These are phyloP conservation scores for Apiosordaria backusii DNA, from an alignment of 495 filamentous ascomycete species.

Conservation along the genomic window DNA sequence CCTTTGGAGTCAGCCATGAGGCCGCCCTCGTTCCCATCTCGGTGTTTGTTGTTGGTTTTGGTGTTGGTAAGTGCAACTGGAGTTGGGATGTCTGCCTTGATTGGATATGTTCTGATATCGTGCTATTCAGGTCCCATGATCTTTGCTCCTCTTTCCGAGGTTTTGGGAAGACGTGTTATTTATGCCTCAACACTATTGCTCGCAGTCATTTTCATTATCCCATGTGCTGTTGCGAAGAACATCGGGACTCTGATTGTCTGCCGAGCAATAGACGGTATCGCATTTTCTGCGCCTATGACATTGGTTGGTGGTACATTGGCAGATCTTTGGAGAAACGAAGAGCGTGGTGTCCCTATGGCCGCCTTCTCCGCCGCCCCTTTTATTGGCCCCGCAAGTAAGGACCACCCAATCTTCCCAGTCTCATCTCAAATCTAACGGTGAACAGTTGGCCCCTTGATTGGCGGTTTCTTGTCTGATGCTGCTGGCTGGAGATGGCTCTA, in stretches of 20 bases:
- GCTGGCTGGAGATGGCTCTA: conserved; percentile 81
- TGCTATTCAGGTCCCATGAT: conserved; percentile 55
- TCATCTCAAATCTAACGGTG: not conserved
- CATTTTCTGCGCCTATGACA: conserved; percentile 80
- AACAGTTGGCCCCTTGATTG: conserved; percentile 62
- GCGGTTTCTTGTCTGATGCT: conserved; percentile 68
- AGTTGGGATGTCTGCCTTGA: not conserved
- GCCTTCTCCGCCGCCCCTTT: conserved; percentile 78
- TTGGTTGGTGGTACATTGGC: conserved; percentile 75
- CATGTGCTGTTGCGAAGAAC: conserved; percentile 70
- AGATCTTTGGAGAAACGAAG: conserved; percentile 79
- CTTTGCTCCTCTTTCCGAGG: conserved; percentile 74
- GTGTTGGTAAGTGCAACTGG: conserved; percentile 49
- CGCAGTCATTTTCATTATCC: conserved; percentile 73
- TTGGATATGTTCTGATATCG: conserved; percentile 3
- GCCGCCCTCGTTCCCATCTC: conserved; percentile 65
- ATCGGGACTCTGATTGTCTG: conserved; percentile 70
- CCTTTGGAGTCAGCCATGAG: conserved; percentile 62
- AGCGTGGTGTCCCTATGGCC: conserved; percentile 82
- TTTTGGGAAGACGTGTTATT: conserved; percentile 64
- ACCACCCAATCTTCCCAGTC: not conserved
- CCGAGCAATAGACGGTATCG: conserved; percentile 72
- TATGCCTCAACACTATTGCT: conserved; percentile 61
- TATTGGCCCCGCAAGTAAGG: conserved; percentile 64
- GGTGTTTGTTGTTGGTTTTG: conserved; percentile 76